Evolutionary conservation across 805 yeast species (phyloP), one percentile per base, ranked within the genome.

Genomic region (Peterozyma xylosa): DNA sequence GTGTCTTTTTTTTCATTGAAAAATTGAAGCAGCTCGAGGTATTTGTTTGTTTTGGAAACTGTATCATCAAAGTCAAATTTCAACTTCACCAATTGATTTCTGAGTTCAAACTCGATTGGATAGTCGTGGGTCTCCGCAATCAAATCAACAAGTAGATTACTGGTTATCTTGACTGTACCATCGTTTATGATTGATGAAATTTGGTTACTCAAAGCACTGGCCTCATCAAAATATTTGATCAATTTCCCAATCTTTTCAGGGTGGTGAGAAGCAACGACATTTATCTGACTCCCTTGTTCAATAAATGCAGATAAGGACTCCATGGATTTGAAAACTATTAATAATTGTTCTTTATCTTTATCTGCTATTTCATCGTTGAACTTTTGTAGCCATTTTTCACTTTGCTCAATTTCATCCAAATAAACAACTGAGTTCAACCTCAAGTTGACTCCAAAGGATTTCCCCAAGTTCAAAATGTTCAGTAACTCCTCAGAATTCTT

Each of bases 391-490:
- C 80, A 74, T 15, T 51, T 51, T 37, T 60, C 51, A 46, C 71
- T 63, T 30, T 60, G 50, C 10, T 67, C 58, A 3, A 72, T 53
- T 30, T 62, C 58, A 39, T 66, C 69, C 39, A 75, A 57, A 15
- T 64, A 45, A 18, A 67, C 68, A 11, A 67, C 55, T 5, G 81
- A 71, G 7, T 7, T 21, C 27, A 21, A 21, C 27, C 27, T 21
- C 27, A 21, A 21, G 5, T 66, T 69, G 34, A 85, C 58, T 3
- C 85, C 85, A 53, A 82, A 74, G 2, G 80, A 69, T 45, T 68
- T 66, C 1, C 90, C 91, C 33, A 77, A 57, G 37, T 68, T 72
- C 18, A 80, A 71, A 56, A 82, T 57, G 35, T 74, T 78, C 33
- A 67, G 61, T 41, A 78, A 68, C 21, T 80, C 84, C 13, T 64